A percentile compares a stretch with the other conserved stretches of the same genome.
These are phyloP conservation scores for Sonneratia caseolaris DNA, from an alignment of 345 rosid species.

Conservation along the genomic window DNA sequence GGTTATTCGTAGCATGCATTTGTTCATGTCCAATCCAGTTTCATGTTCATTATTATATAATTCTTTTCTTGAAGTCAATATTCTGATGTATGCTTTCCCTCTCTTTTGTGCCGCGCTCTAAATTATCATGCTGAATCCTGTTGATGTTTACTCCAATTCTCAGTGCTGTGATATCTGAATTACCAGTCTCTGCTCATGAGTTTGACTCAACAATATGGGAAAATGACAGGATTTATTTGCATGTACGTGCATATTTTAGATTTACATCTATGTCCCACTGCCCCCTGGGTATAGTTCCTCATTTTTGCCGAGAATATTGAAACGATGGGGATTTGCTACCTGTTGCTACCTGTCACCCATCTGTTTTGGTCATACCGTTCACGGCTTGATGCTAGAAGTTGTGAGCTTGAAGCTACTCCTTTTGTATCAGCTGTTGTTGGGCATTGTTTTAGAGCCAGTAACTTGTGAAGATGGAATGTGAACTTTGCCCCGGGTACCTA, in stretches of 20 bases:
- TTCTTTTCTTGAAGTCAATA: conserved; percentile 8
- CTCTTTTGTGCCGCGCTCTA: background rate
- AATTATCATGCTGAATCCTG: background rate
- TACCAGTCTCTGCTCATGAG: background rate
- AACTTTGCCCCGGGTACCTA: no score
- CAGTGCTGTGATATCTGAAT: no score
- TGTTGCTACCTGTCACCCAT: no score
- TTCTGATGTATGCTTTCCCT: background rate
- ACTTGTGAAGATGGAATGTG: no score
- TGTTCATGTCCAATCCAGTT: conserved; percentile 13
- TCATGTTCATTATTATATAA: conserved; percentile 8
- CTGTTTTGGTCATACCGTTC: no score
- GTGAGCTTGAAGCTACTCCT: no score
- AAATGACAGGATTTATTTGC: background rate
- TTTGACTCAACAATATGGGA: background rate
- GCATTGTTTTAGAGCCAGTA: no score
- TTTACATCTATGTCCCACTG: background rate
- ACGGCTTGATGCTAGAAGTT: no score
- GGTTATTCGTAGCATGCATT: conserved; percentile 28
- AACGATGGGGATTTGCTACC: no score
- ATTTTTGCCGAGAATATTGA: no score
- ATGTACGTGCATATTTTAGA: background rate
- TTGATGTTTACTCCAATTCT: background rate
- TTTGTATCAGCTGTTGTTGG: no score
- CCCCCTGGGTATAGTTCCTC: no score